phyloP scores from a whole-genome alignment of 2,329 filamentous ascomycete species.

The Penicillium sp. region DNA sequence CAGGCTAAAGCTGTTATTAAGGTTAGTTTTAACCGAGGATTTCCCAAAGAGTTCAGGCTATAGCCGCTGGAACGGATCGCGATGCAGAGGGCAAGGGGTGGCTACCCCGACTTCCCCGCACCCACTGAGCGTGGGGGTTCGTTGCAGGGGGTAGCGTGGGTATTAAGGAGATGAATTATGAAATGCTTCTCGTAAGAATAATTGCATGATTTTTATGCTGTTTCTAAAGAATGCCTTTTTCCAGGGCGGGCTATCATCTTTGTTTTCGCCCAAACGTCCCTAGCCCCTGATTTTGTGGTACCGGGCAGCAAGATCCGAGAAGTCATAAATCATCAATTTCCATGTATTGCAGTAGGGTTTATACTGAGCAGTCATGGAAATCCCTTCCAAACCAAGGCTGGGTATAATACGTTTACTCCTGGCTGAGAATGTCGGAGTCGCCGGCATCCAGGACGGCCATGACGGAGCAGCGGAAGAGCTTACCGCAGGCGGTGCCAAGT shows the following conservation, averaged over 20 bases:
- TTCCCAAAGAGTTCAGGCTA: constrained; percentile 14
- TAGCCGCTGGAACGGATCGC: not conserved
- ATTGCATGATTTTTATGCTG: not conserved
- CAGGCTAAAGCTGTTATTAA: constrained; percentile 1
- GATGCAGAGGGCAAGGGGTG: not conserved
- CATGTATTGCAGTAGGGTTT: not conserved
- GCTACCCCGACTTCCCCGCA: constrained; percentile 13
- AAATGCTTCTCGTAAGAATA: not conserved
- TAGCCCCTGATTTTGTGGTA: not conserved
- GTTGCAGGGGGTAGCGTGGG: not conserved
- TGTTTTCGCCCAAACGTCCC: not conserved
- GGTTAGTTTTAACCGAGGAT: not conserved
- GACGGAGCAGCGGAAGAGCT: constrained; percentile 97
- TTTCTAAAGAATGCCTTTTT: not conserved
- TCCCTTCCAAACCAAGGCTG: not conserved
- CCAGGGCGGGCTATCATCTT: not conserved
- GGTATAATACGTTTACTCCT: constrained; percentile 5
- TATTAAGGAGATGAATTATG: not conserved
- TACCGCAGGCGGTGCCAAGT: constrained; percentile 96
- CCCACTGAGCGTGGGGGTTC: constrained; percentile 10
- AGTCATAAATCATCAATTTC: constrained; percentile 11
- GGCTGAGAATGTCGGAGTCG: constrained; percentile 88
- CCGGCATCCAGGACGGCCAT: constrained; percentile 96
- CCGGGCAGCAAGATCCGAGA: not conserved
- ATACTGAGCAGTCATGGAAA: not conserved